Percentiles rank a stretch among this genome's conserved stretches.
These are phyloP conservation scores for Hsuehochloa calcarea DNA, from an alignment of 176 grass and related monocot species.

Conservation along the genomic window DNA sequence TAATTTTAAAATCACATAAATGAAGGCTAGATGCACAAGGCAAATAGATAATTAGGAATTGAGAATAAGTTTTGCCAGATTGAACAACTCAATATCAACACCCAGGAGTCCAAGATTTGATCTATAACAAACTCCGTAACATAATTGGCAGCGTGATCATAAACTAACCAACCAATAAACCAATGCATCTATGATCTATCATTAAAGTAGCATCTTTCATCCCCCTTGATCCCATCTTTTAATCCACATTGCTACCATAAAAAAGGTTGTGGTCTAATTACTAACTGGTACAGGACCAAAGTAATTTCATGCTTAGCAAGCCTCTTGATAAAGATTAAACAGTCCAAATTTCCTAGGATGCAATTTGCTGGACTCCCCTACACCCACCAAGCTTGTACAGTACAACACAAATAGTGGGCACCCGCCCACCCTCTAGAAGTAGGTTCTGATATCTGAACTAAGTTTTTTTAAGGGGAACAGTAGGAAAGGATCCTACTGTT, in stretches of 20 bases:
- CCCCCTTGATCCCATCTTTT: not conserved
- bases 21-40: not conserved
- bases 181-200: not conserved
- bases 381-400: not conserved
- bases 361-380: not conserved
- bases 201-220: not conserved
- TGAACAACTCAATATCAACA: not conserved
- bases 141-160: not conserved
- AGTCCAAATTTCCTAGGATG: not conserved
- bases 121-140: not conserved
- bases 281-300: not conserved
- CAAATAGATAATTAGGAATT: not conserved
- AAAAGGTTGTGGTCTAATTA: not conserved
- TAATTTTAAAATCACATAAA: not conserved
- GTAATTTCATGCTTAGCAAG: not conserved
- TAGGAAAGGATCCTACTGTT: too few species aligned
- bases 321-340: not conserved
- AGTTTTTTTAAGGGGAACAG: not conserved
- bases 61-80: not conserved
- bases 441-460: not conserved
- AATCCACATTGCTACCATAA: not conserved
- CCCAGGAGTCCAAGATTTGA: not conserved
- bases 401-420: not conserved
- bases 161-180: not conserved
- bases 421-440: not conserved